Conservation (phyloP, 306 rosid species). For the Sindora glabra region DNA sequence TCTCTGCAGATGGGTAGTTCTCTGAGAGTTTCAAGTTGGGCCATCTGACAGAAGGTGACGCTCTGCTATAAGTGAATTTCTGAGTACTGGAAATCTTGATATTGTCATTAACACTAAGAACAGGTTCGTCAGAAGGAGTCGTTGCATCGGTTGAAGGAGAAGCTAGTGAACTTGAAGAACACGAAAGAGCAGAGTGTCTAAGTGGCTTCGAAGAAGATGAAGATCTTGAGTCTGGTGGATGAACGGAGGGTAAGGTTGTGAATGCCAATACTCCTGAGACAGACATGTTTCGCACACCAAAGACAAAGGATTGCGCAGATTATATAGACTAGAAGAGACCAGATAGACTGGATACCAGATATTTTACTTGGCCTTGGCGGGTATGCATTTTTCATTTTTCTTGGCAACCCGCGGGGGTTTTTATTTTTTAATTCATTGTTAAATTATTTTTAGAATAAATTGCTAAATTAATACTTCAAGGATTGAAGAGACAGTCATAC, state of each 20-base stretch:
- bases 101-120: background rate
- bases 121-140: constrained; percentile 10
- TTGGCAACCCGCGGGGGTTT: too few relatives aligned
- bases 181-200: constrained; percentile 11
- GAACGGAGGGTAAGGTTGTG: constrained; percentile 17
- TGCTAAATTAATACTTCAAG: too few relatives aligned
- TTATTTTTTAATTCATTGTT: too few relatives aligned
- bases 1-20: constrained; percentile 30
- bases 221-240: constrained; percentile 9
- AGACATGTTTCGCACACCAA: constrained; percentile 22
- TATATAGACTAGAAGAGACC: too few relatives aligned
- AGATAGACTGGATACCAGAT: too few relatives aligned
- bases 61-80: constrained; percentile 70
- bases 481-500: too few relatives aligned
- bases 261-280: constrained; percentile 17
- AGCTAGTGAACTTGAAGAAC: constrained; percentile 24
- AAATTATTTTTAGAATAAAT: too few relatives aligned
- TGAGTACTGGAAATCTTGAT: background rate
- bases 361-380: too few relatives aligned
- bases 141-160: background rate
- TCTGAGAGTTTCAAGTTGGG: constrained; percentile 62
- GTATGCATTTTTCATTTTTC: too few relatives aligned
- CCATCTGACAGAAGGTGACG: constrained; percentile 82
- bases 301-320: too few relatives aligned
- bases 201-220: constrained; percentile 22